Evolutionary conservation across 2,329 filamentous ascomycete genomes (phyloP), one percentile per base, ranked within the genome.

Genomic region (Cadophora sp.): DNA sequence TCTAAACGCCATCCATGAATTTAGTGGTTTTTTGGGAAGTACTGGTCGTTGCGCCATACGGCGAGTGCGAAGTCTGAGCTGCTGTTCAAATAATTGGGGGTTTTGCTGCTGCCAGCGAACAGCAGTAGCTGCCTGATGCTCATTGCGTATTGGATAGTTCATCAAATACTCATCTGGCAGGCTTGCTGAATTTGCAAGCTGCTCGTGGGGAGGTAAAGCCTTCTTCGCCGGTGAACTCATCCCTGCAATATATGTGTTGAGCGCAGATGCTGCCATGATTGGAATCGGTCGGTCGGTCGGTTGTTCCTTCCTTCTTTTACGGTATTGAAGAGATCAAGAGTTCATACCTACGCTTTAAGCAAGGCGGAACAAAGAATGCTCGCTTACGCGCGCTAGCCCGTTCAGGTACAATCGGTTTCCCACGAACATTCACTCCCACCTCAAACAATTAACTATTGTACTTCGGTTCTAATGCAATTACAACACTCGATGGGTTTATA

Each of bases 1-100:
- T 59, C 56, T 45, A 20, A 59, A 59, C 13, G 56, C 56, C 56
- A 59, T 59, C 56, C 56, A 59, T n/a, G 56, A 59, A 27, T 59
- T 59, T 4, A 59, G 39, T 9, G 56, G 47, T 24, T 59, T 59
- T 20, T 59, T 59, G 7, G 56, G 56, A 22, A 59, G 39, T 43
- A 45, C 56, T 18, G 56, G 33, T 59, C 22, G 18, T 20, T 16
- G 33, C 24, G 39, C 56, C 4, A 59, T 45, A n/a, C 47, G 56
- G 14, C 11, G 36, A 4, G 22, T 14, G 24, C 43, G 39, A 22
- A 45, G 22, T 27, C 56, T 59, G 33, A 59, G 22, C n/a, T 59
- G 56, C 56, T 53, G 48, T 6, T 27, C 18, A 13, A 53, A 53
- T 9, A 53, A 24, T 53, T 53, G 48, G 6, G 48, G 48, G 4